Percentiles rank a stretch among this genome's conserved stretches.
These are phyloP conservation scores for Didymella keratinophila DNA, from an alignment of 2,329 filamentous ascomycete species.

Conservation along the genomic window DNA sequence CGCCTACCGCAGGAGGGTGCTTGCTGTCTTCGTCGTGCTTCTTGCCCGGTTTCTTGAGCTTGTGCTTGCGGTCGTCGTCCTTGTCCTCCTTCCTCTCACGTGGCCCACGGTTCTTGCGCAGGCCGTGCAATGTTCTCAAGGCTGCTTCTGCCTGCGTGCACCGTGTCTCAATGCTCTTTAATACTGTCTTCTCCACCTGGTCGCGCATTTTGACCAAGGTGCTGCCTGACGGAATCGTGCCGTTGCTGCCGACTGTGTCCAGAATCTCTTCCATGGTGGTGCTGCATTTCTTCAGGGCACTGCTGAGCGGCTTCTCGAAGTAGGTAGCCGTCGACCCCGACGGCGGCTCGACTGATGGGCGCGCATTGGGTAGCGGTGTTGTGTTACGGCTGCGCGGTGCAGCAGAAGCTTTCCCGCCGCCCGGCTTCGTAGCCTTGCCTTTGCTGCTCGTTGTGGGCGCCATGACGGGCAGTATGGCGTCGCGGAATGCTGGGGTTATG, in stretches of 20 bases:
- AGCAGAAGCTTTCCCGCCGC: conserved; percentile 39
- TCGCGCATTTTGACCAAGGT: conserved; percentile 70
- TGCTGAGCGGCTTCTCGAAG: conserved; percentile 65
- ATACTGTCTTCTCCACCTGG: conserved; percentile 66
- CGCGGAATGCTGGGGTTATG: conserved; percentile 5
- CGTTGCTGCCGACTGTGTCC: conserved; percentile 65
- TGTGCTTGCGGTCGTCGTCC: conserved; percentile 56
- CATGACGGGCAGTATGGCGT: conserved; percentile 30
- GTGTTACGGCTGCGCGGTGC: conserved; percentile 73
- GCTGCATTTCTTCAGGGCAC: conserved; percentile 65
- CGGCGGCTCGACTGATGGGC: conserved; percentile 55
- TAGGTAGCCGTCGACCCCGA: conserved; percentile 60
- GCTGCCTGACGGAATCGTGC: conserved; percentile 63
- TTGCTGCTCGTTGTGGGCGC: conserved; percentile 49
- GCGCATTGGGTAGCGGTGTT: conserved; percentile 69
- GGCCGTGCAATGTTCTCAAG: conserved; percentile 73
- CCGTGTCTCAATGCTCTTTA: conserved; percentile 58
- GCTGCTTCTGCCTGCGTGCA: conserved; percentile 74
- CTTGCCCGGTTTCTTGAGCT: conserved; percentile 71
- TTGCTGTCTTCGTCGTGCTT: conserved; percentile 75
- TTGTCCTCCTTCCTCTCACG: conserved; percentile 61
- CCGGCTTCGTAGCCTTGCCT: conserved; percentile 61
- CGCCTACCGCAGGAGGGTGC: conserved; percentile 66
- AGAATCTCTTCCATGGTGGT: conserved; percentile 74
- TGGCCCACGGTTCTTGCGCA: conserved; percentile 68